These are phyloP conservation scores for Triticum aestivum DNA, from an alignment of 176 grass and related monocot genomes.

Conservation along the genomic window DNA sequence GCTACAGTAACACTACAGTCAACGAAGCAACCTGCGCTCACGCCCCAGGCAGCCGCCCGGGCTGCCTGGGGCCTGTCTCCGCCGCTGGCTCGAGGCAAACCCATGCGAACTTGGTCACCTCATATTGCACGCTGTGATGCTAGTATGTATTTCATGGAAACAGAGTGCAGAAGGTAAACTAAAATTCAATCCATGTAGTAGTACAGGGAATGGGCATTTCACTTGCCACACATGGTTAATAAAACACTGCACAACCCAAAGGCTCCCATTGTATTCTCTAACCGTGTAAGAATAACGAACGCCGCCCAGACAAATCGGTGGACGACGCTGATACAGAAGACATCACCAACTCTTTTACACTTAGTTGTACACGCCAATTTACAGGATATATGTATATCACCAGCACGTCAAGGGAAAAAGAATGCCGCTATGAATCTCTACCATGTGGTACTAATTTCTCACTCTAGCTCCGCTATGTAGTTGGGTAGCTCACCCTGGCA, in stretches of 20 bases:
- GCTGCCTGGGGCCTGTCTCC: no score
- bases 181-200: not conserved
- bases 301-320: constrained; percentile 16
- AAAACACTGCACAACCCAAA: constrained; percentile 6
- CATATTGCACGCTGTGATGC: no score
- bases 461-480: constrained; percentile 72
- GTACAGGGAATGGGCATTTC: not conserved
- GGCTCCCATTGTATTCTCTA: constrained; percentile 26
- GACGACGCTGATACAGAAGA: not conserved
- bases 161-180: not conserved
- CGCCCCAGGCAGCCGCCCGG: no score
- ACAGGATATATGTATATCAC: constrained; percentile 34
- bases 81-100: no score
- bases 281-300: constrained; percentile 10
- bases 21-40: no score
- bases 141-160: not conserved
- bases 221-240: not conserved
- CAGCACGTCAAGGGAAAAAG: not conserved
- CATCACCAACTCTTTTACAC: constrained; percentile 21
- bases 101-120: no score
- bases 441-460: constrained; percentile 14
- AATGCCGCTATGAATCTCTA: constrained; percentile 16
- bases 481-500: constrained; percentile 85
- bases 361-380: constrained; percentile 51
- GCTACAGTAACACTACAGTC: no score